phyloP scores from a whole-genome alignment of 345 rosid genomes.

The Clarkia xantiana region DNA sequence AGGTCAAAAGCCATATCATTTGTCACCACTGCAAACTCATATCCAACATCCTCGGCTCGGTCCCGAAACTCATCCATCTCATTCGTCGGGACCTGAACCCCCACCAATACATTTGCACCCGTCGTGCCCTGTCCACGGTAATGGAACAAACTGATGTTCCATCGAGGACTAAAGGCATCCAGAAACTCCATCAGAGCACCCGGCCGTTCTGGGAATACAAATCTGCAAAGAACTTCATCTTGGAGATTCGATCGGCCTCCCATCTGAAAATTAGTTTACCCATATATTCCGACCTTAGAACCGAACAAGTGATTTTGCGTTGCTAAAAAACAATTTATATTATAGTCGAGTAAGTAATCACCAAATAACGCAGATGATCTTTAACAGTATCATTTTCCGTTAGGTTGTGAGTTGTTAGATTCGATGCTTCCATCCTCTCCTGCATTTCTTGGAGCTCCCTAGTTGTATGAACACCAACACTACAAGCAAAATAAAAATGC shows the following conservation, averaged over 20 bases:
- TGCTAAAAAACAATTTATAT: too few species aligned
- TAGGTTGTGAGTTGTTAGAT: constrained; percentile 60
- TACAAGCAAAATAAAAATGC: constrained; percentile 21
- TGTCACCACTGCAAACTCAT: constrained; percentile 58
- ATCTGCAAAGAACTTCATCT: constrained; percentile 69
- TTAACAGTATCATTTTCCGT: constrained; percentile 81
- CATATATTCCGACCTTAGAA: too few species aligned
- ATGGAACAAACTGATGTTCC: constrained; percentile 94
- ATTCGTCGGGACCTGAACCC: constrained; percentile 40
- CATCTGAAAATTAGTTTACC: too few species aligned
- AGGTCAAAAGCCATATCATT: constrained; percentile 44
- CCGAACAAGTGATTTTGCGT: too few species aligned
- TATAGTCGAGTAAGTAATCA: constrained; percentile 8
- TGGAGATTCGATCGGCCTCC: constrained; percentile 58
- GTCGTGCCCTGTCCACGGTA: constrained; percentile 89
- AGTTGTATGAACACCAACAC: constrained; percentile 76
- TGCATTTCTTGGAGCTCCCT: constrained; percentile 56
- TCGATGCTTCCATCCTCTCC: constrained; percentile 60
- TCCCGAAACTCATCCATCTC: constrained; percentile 52
- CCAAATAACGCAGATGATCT: constrained; percentile 95
- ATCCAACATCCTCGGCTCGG: constrained; percentile 47
- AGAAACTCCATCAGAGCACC: constrained; percentile 91
- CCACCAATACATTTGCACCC: constrained; percentile 88
- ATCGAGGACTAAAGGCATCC: constrained; percentile 77
- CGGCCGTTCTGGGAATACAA: constrained; percentile 87